phyloP scores from a whole-genome alignment of 129 eudicot genomes.

The Tagetes patula region DNA sequence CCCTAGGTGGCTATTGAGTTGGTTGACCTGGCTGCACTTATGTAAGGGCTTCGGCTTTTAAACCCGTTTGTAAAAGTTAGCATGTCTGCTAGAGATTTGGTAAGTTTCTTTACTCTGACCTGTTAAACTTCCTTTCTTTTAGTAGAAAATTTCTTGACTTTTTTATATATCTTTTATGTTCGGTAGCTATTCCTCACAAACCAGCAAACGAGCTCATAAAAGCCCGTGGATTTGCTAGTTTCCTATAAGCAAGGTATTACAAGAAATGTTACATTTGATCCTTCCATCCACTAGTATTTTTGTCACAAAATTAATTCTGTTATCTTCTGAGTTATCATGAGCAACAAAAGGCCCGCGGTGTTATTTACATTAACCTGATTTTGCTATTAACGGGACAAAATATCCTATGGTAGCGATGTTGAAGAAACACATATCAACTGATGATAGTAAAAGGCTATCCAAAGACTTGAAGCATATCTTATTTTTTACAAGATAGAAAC shows the following conservation, averaged over 20 bases:
- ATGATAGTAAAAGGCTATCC: conserved; percentile 32
- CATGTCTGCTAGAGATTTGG: too few species aligned
- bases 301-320: too few species aligned
- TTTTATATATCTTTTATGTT: not conserved
- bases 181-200: conserved; percentile 51
- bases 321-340: not conserved
- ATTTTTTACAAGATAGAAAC: too few species aligned
- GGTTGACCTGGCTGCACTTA: too few species aligned
- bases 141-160: conserved; percentile 19
- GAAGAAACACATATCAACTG: conserved; percentile 34
- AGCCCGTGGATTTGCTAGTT: conserved; percentile 93
- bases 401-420: conserved; percentile 32
- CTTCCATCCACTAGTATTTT: not conserved
- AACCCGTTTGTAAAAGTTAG: too few species aligned
- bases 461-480: conserved; percentile 40
- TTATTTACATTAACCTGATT: conserved; percentile 24
- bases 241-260: conserved; percentile 71
- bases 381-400: conserved; percentile 27
- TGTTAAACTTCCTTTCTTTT: conserved; percentile 1
- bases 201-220: conserved; percentile 22
- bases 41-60: too few species aligned
- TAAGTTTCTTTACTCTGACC: conserved; percentile 30
- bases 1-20: too few species aligned
- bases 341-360: conserved; percentile 36
- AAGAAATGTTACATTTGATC: not conserved